phyloP scores from a whole-genome alignment of 176 grass and related monocot genomes.

The Triticum timopheevii region DNA sequence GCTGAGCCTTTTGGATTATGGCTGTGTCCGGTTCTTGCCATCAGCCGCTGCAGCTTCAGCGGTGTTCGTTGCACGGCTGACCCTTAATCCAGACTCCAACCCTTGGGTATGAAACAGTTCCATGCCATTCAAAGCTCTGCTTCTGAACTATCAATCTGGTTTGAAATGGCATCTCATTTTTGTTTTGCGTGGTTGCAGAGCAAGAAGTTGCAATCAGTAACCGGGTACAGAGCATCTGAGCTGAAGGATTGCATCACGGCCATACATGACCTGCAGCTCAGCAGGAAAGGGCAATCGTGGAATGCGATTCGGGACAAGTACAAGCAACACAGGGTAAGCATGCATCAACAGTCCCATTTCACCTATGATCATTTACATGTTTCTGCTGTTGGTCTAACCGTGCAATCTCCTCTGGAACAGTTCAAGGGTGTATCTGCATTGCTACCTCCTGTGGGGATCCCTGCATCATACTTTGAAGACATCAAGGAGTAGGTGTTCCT shows the following conservation, averaged over 20 bases:
- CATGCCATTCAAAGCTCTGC: not conserved
- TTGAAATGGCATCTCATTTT: constrained; percentile 14
- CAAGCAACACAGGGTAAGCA: constrained; percentile 79
- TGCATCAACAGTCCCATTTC: not conserved
- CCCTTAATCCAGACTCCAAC: constrained; percentile 56
- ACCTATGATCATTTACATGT: not conserved
- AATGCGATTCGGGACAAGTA: constrained; percentile 70
- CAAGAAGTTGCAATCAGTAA: constrained; percentile 56
- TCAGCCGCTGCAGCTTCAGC: constrained; percentile 75
- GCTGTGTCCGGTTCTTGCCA: constrained; percentile 69
- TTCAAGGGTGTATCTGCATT: constrained; percentile 75
- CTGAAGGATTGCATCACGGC: constrained; percentile 63
- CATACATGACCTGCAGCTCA: constrained; percentile 76
- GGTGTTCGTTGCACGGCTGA: constrained; percentile 75
- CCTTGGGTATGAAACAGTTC: constrained; percentile 69
- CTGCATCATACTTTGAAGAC: constrained; percentile 48
- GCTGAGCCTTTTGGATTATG: constrained; percentile 79
- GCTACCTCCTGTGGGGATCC: constrained; percentile 59
- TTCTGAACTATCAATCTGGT: not conserved
- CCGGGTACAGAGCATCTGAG: constrained; percentile 64
- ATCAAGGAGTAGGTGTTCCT: constrained; percentile 19
- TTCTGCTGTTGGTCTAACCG: constrained; percentile 28
- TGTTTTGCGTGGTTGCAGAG: constrained; percentile 44
- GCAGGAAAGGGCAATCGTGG: constrained; percentile 47
- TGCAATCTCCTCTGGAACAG: constrained; percentile 53